Evolutionary conservation across 2,329 filamentous ascomycete species (phyloP), one percentile per base, ranked within the genome.

Genomic region (Lasiodiplodia sp.): DNA sequence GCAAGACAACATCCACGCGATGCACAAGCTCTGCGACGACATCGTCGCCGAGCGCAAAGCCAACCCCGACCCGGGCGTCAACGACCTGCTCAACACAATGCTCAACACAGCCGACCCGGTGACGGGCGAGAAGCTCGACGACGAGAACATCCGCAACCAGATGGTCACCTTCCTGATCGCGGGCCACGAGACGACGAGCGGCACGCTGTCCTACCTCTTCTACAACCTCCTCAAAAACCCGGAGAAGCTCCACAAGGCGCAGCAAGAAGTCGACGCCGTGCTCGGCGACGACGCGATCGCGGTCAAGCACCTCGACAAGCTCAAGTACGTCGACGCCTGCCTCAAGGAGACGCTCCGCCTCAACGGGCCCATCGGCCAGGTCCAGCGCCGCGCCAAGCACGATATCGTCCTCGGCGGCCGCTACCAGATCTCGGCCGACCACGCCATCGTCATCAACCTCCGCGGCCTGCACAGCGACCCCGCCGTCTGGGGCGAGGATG

Each of bases 51-150:
- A 86, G 5, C 83, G 91, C 28, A 87, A 86, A 71, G 77, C 83
- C 21, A 82, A 89, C 67, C 86, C 87, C 0, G 82, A 73, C 10
- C 68, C 78, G 2, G 83, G 85, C 5, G 86, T 87, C 71, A 90
- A 90, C 68, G 92, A 94, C 76, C 81, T 94, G 6, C 79, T 94
- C 12, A 87, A 87, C 70, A 87, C 90, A 38, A 91, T 94, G 89
- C 80, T 94, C 55, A 82, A 88, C 7, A 90, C 89, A 0, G 84
- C 84, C 12, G 91, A 94, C 74, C 85, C 88, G 1, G 86, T 67
- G 47, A 47, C 58, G 21, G 67, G 60, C 21, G 55, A 65, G 52
- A 58, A 68, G 21, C 47, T 49, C 40, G 34, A 47, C 23, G 56
- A 66, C 23, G 16, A 52, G 23, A n/a, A 67, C 37, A 56, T 71